Conservation (phyloP, 495 filamentous ascomycete species). For the Cairneyella variabilis region DNA sequence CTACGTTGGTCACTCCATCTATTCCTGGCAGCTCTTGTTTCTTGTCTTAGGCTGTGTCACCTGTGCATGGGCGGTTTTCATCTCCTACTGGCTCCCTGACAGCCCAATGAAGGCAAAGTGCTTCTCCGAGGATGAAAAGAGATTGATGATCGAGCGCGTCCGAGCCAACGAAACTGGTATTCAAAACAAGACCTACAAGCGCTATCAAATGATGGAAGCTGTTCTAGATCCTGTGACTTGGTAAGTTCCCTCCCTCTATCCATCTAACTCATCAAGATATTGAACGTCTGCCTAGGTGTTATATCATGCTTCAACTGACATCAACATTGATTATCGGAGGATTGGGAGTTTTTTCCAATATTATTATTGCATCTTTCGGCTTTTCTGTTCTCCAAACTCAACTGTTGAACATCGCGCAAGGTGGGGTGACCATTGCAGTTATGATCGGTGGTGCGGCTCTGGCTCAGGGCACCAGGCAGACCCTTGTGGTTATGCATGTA, state of each 20-base stretch:
- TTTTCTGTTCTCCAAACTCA: slow-evolving; percentile 55
- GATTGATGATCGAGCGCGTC: slow-evolving; percentile 32
- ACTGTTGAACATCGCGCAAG: slow-evolving; percentile 61
- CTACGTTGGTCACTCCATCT: slow-evolving; percentile 33
- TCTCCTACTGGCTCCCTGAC: slow-evolving; percentile 63
- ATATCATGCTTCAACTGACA: slow-evolving; percentile 11
- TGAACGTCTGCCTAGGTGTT: no score
- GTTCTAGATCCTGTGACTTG: slow-evolving; percentile 55
- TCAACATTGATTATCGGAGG: slow-evolving; percentile 32
- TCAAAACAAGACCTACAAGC: slow-evolving; percentile 18
- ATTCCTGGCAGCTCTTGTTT: slow-evolving; percentile 46
- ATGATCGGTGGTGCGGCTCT: slow-evolving; percentile 55
- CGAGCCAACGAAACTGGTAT: slow-evolving; percentile 42
- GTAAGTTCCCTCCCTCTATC: no score
- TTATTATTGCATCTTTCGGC: slow-evolving; percentile 53
- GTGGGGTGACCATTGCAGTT: slow-evolving; percentile 60
- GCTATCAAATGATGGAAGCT: slow-evolving; percentile 49
- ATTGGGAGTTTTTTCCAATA: slow-evolving; percentile 67
- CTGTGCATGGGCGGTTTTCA: slow-evolving; percentile 42
- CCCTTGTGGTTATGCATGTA: slow-evolving; percentile 40
- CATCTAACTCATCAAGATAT: no score
- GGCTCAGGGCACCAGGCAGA: slow-evolving; percentile 52
- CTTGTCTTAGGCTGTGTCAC: slow-evolving; percentile 61
- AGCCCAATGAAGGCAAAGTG: slow-evolving; percentile 67
- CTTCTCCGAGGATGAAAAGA: slow-evolving; percentile 54